phyloP scores from a whole-genome alignment of 768 basidiomycete genomes.

The Termitomyces sp. region DNA sequence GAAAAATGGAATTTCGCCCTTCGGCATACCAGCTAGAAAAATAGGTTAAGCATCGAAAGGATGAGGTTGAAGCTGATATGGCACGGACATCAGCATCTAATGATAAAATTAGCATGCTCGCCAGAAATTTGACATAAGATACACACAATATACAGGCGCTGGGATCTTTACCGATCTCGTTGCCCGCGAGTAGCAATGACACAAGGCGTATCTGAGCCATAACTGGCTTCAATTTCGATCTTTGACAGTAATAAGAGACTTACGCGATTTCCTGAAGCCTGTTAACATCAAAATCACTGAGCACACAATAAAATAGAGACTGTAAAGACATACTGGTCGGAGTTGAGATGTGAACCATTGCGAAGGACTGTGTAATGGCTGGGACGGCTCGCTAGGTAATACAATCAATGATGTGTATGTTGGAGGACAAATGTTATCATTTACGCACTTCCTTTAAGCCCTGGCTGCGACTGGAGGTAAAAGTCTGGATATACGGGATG shows the following conservation, averaged over 20 bases:
- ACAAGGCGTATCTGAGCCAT: slow-evolving; percentile 35
- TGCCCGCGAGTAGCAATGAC: slow-evolving; percentile 64
- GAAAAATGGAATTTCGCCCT: slow-evolving; percentile 48
- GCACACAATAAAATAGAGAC: slow-evolving; percentile 5
- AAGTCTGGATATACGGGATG: slow-evolving; percentile 57
- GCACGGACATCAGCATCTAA: slow-evolving; percentile 51
- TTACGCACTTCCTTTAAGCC: slow-evolving; percentile 43
- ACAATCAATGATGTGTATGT: not conserved
- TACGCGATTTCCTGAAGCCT: slow-evolving; percentile 45
- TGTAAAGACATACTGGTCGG: slow-evolving; percentile 15
- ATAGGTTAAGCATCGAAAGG: not conserved
- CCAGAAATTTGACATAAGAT: not conserved
- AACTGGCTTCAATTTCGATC: not conserved
- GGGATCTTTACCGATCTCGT: slow-evolving; percentile 73
- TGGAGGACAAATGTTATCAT: not conserved
- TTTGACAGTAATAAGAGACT: slow-evolving; percentile 25
- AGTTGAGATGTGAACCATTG: slow-evolving; percentile 23
- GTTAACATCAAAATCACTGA: not conserved
- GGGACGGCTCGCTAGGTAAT: slow-evolving; percentile 42
- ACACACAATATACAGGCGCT: slow-evolving; percentile 65
- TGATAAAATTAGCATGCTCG: not conserved
- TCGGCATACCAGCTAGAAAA: slow-evolving; percentile 43
- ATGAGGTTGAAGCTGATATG: not conserved
- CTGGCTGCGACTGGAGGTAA: slow-evolving; percentile 55
- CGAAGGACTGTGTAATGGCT: slow-evolving; percentile 51